phyloP scores from a whole-genome alignment of 768 basidiomycete species.

The Rhodosporidiobolus sp. region DNA sequence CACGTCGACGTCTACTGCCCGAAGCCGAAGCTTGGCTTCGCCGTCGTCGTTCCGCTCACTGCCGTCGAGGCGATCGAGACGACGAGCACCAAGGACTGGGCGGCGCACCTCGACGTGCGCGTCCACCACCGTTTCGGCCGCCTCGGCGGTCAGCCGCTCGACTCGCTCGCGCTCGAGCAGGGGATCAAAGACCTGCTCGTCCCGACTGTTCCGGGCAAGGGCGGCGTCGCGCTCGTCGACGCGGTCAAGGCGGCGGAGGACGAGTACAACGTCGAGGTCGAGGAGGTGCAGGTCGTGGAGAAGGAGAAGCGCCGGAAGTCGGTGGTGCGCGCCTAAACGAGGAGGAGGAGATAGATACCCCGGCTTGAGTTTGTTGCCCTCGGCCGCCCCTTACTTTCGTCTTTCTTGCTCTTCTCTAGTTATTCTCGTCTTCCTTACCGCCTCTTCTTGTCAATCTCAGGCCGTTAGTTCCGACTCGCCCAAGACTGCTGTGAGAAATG shows the following conservation, averaged over 20 bases:
- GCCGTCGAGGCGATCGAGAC: not conserved
- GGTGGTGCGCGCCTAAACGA: too few relatives aligned
- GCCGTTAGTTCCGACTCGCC: too few relatives aligned
- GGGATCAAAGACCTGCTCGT: conserved; percentile 8
- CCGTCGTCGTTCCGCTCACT: conserved; percentile 1
- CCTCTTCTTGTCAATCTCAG: too few relatives aligned
- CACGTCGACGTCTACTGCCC: conserved; percentile 7
- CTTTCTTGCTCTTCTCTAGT: too few relatives aligned
- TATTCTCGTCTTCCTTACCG: too few relatives aligned
- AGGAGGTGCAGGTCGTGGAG: too few relatives aligned
- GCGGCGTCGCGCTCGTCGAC: not conserved
- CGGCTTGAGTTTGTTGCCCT: too few relatives aligned
- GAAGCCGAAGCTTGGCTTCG: not conserved
- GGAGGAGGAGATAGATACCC: too few relatives aligned
- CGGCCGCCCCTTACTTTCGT: too few relatives aligned
- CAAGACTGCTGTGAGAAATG: too few relatives aligned
- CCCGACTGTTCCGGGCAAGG: not conserved
- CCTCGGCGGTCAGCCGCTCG: not conserved
- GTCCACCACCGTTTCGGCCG: not conserved
- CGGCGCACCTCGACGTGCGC: not conserved
- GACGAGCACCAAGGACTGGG: not conserved
- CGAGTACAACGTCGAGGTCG: not conserved
- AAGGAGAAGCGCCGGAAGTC: too few relatives aligned
- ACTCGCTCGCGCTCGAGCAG: conserved; percentile 15
- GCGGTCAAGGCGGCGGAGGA: conserved; percentile 1